Evolutionary conservation across 2,329 filamentous ascomycete species (phyloP).

Genomic region (Dactylellina sp.): DNA sequence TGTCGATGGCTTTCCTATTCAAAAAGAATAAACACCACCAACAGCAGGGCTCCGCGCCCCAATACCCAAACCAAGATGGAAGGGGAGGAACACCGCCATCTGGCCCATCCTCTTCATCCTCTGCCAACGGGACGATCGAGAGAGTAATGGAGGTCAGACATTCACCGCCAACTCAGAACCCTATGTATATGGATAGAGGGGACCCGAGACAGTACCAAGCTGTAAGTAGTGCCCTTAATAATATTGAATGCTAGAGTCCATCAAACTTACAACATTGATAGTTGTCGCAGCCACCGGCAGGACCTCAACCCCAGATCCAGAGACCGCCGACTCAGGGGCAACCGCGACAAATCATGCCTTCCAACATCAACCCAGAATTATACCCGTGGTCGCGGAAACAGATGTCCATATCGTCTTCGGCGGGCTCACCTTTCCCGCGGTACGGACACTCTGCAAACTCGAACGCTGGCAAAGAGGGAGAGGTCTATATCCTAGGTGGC

Average conservation of each 20-base stretch:
- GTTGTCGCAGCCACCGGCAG: conserved; percentile 2
- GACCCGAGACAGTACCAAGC: conserved; percentile 50
- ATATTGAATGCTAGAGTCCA: background rate
- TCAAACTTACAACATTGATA: background rate
- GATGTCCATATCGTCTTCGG: conserved; percentile 83
- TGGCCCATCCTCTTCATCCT: conserved; percentile 51
- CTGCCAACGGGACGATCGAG: conserved; percentile 44
- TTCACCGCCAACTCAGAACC: conserved; percentile 46
- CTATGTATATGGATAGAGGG: conserved; percentile 45
- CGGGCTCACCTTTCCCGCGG: conserved; percentile 89
- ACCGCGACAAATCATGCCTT: conserved; percentile 36
- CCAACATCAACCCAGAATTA: conserved; percentile 66
- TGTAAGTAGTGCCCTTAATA: conserved; percentile 19
- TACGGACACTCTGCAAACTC: conserved; percentile 98
- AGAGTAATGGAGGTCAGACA: conserved; percentile 36
- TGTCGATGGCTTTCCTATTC: conserved; percentile 54
- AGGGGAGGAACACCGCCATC: conserved; percentile 47
- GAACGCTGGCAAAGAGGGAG: conserved; percentile 91
- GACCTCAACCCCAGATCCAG: conserved; percentile 6
- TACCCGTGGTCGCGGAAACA: conserved; percentile 97
- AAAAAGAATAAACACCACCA: conserved; percentile 56
- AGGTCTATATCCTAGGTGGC: conserved; percentile 97
- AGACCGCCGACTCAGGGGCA: conserved; percentile 18
- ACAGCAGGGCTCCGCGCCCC: conserved; percentile 26
- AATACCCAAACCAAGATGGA: conserved; percentile 46